Base-by-base conservation (phyloP, 306 rosid species). In the Prunus armeniaca region DNA sequence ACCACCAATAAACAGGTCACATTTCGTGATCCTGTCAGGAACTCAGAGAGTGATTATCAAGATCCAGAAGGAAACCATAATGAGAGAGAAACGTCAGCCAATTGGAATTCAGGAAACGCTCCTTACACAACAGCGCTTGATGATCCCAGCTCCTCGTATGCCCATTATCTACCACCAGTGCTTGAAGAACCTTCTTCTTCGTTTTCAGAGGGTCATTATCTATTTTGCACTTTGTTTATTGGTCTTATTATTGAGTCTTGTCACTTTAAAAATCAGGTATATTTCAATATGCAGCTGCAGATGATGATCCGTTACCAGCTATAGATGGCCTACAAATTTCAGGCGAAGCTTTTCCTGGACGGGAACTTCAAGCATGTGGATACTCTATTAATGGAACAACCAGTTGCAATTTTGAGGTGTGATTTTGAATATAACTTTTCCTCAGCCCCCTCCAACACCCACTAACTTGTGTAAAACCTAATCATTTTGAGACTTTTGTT, bases 151-250 rank as follows among this genome's bases (percentile, higher is more conserved):
- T 78, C 97, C 62, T 90, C 96, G 0, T 91, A 83, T 86, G 78
- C 90, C 81, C 97, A 92, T 38, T 85, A 65, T 84, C 84, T 94
- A 74, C 80, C 96, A 22, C 91, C 97, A 19, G 97, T 94, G 73
- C 91, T 92, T 54, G 98, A 92, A 83, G 98, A 94, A 77, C 97
- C 96, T 75, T 92, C 97, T 72, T 91, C 98, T 64, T 92, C 98
- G 64, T 90, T 90, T 91, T 94, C 98, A 28, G 97, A 94, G 86
- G 97, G 98, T 88, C 78, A 82, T 66, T 22, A 15, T 45, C 72
- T 76, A 55, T 73, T 75, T 76, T 80, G n/a, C 69, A 46, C 60
- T 78, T 63, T 56, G 28, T 68, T 51, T 38, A 73, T 55, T 63
- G 32, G 65, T 65, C 34, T 51, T 46, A 61, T 58, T 57, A 69